Conservation (phyloP, 78 protist genomes). For the Capsaspora owczarzaki region DNA sequence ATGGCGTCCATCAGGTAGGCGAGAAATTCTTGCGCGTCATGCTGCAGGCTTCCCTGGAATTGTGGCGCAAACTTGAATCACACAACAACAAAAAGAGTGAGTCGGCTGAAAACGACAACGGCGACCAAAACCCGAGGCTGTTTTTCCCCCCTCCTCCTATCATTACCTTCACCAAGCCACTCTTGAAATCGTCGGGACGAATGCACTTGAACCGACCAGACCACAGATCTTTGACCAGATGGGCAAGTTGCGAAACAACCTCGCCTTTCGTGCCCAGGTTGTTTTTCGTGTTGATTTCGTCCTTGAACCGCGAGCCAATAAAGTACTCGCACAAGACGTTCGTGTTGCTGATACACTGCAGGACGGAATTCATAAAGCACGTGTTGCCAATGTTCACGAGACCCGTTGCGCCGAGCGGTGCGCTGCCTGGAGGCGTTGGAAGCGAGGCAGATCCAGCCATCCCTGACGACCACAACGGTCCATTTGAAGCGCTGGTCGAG, state of each 20-base stretch:
- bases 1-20: conserved; percentile 23
- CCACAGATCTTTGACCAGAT: conserved; percentile 69
- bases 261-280: conserved; percentile 75
- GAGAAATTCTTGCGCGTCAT: conserved; percentile 39
- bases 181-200: conserved; percentile 54
- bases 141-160: not conserved
- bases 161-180: conserved; percentile 21
- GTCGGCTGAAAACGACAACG: not conserved
- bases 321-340: conserved; percentile 54
- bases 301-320: conserved; percentile 19
- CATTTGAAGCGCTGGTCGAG: too few species aligned
- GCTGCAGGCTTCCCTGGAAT: conserved; percentile 46
- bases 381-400: conserved; percentile 69
- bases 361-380: conserved; percentile 85
- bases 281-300: conserved; percentile 59
- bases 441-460: too few species aligned
- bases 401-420: too few species aligned
- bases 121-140: not conserved
- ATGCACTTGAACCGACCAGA: conserved; percentile 35
- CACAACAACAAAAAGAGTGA: not conserved
- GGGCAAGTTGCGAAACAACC: conserved; percentile 45
- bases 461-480: too few species aligned
- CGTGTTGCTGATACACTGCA: conserved; percentile 81
- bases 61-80: conserved; percentile 48
- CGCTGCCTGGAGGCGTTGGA: too few species aligned